Base-by-base conservation (phyloP, 2,329 filamentous ascomycete species). In the Fusarium nanum region DNA sequence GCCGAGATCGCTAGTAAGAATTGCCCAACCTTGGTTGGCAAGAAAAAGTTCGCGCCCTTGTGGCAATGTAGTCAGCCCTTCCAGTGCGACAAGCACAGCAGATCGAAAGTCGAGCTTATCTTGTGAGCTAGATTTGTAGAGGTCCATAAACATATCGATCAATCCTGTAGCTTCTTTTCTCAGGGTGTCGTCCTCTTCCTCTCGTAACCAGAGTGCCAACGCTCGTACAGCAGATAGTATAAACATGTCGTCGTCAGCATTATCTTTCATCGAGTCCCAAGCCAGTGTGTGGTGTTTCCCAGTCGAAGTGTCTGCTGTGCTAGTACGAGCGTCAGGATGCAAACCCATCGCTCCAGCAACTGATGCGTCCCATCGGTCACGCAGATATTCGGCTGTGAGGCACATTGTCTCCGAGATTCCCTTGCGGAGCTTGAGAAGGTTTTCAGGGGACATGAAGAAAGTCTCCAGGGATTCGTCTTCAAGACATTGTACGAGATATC, bases 361-460 rank as follows among this genome's bases (percentile, higher is more conserved):
- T 3, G 87, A 86, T 7, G 87, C 88, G 74, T 92, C 90, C 88
- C 88, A 92, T n/a, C 90, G 81, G 74, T 92, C 91, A 42, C 89
- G 86, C 3, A 92, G 82, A 75, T 89, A 90, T 78, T 92, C 90
- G 63, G 90, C 84, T 0, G 86, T 85, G 3, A 89, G 78, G 0
- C 88, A 88, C 74, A 92, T 83, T 6, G 89, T 88, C 73, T 92
- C 90, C 2, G 86, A 83, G 53, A 92, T 84, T 56, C 85, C 82
- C 52, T 84, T 87, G 41, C 88, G 85, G 8, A 92, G 79, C 71
- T 88, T 89, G 16, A 92, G 80, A 27, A 92, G 83, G 25, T 85
- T 84, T 58, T 90, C 87, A 0, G 89, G 85, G 1, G 86, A 78
- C 79, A 89, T 84, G 34, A 82, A 75, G 45, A 87, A 79, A 6